These are phyloP conservation scores for Debaryomyces psychrophilus DNA, from an alignment of 1,139 yeast species.

Conservation along the genomic window DNA sequence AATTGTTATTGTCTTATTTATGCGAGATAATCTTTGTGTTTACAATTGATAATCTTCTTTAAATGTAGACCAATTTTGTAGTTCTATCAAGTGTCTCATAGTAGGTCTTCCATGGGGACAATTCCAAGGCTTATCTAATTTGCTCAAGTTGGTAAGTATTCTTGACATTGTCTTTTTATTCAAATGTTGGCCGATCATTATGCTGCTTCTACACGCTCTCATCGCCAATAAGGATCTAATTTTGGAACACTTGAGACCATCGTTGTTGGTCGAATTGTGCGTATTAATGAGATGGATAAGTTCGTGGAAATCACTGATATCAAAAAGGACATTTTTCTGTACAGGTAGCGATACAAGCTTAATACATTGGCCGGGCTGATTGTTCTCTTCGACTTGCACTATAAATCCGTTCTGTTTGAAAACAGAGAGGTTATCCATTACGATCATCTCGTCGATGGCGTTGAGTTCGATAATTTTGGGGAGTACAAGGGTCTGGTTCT, in stretches of 20 bases:
- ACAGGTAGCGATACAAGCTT: slow-evolving; percentile 66
- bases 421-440: slow-evolving; percentile 57
- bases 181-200: slow-evolving; percentile 87
- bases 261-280: slow-evolving; percentile 26
- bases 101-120: slow-evolving; percentile 99
- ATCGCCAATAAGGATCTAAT: slow-evolving; percentile 84
- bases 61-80: slow-evolving; percentile 52
- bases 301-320: slow-evolving; percentile 71
- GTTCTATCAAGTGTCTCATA: slow-evolving; percentile 80
- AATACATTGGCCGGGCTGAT: slow-evolving; percentile 60
- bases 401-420: slow-evolving; percentile 80
- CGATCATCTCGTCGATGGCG: slow-evolving; percentile 74
- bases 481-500: slow-evolving; percentile 69
- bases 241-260: slow-evolving; percentile 68
- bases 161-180: slow-evolving; percentile 59
- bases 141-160: slow-evolving; percentile 69
- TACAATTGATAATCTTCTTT: slow-evolving; percentile 35
- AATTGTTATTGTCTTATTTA: neutral
- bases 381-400: slow-evolving; percentile 48
- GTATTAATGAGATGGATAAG: slow-evolving; percentile 60
- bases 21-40: neutral
- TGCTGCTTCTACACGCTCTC: slow-evolving; percentile 92
- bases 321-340: slow-evolving; percentile 71
- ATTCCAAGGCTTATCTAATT: slow-evolving; percentile 92
- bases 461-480: slow-evolving; percentile 70